phyloP scores from a whole-genome alignment of 2,329 filamentous ascomycete species.

The Colletotrichum destructivum region DNA sequence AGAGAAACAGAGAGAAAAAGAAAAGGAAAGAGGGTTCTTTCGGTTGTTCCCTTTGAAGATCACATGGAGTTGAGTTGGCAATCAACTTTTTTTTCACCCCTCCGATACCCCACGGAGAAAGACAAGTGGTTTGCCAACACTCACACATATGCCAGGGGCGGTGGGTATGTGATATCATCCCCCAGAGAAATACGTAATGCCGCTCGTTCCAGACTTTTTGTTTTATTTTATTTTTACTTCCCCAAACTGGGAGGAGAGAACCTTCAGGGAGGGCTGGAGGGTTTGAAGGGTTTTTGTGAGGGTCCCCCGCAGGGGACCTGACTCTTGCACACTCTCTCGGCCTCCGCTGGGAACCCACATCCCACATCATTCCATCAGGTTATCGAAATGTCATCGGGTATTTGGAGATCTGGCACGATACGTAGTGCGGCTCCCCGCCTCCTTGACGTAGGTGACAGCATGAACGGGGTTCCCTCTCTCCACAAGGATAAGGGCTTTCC shows the following conservation, averaged over 20 bases:
- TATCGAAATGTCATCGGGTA: constrained; percentile 1
- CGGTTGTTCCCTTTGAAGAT: constrained; percentile 12
- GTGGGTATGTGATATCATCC: constrained; percentile 41
- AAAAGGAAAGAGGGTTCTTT: background rate
- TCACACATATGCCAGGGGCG: constrained; percentile 32
- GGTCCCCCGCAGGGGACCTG: background rate
- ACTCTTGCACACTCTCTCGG: constrained; percentile 11
- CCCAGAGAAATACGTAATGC: constrained; percentile 38
- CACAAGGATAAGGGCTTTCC: background rate
- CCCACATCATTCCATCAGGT: constrained; percentile 23
- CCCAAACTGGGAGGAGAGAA: background rate
- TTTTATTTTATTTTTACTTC: background rate
- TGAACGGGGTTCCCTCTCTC: background rate
- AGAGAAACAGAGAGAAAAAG: background rate
- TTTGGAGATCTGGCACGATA: background rate
- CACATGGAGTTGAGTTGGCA: constrained; percentile 15
- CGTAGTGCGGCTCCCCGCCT: background rate
- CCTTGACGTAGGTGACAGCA: constrained; percentile 6
- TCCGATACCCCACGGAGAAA: constrained; percentile 15
- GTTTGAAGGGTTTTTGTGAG: background rate
- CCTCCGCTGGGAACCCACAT: constrained; percentile 3
- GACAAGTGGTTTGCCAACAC: constrained; percentile 17
- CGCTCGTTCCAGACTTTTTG: constrained; percentile 35
- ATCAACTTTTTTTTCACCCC: background rate
- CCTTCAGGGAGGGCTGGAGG: constrained; percentile 3